phyloP scores from a whole-genome alignment of 352 stramenopile genomes.

The Thalassiosira hispida region DNA sequence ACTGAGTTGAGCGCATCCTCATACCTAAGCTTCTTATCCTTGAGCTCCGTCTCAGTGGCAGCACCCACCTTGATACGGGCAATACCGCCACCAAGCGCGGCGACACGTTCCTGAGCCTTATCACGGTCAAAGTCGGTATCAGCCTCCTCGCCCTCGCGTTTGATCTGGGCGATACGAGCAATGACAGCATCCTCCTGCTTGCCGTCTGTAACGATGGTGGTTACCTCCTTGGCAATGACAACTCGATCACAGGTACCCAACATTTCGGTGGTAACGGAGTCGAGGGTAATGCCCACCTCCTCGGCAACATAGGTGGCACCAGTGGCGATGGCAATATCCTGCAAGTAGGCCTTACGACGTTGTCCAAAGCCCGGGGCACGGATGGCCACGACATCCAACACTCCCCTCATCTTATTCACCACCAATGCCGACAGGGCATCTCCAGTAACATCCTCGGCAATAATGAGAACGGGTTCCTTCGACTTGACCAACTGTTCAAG shows the following conservation, averaged over 20 bases:
- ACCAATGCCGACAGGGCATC: conserved; percentile 88
- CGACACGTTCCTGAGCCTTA: conserved; percentile 87
- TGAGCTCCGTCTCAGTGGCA: conserved; percentile 89
- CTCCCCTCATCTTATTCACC: conserved; percentile 90
- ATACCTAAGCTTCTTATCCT: conserved; percentile 91
- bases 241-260: conserved; percentile 85
- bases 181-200: conserved; percentile 84
- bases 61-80: conserved; percentile 89
- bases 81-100: conserved; percentile 88
- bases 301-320: conserved; percentile 94
- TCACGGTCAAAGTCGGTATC: conserved; percentile 88
- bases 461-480: conserved; percentile 88
- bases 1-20: conserved; percentile 90
- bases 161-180: conserved; percentile 85
- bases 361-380: conserved; percentile 88
- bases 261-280: conserved; percentile 92
- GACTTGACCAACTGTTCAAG: conserved; percentile 88
- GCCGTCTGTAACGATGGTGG: conserved; percentile 87
- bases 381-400: conserved; percentile 88
- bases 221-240: conserved; percentile 87
- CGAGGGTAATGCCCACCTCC: conserved; percentile 96
- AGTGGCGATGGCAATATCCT: conserved; percentile 90
- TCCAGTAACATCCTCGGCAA: conserved; percentile 89
- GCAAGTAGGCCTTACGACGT: conserved; percentile 85
- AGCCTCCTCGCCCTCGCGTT: conserved; percentile 76